These are phyloP conservation scores for Alternaria novae-zelandiae DNA, from an alignment of 2,329 filamentous ascomycete genomes.

Conservation along the genomic window DNA sequence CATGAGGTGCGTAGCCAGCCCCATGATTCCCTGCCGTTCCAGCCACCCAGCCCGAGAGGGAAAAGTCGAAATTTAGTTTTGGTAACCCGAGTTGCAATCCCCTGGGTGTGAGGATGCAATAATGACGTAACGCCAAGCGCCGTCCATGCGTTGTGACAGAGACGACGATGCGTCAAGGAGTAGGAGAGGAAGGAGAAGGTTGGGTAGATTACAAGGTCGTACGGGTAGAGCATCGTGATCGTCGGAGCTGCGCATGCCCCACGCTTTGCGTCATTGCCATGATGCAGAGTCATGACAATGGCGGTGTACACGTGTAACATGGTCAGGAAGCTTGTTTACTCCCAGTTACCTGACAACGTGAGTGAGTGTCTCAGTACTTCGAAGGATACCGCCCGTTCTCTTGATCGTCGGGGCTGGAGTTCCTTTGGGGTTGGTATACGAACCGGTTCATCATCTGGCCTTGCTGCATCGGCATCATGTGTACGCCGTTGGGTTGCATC, in stretches of 20 bases:
- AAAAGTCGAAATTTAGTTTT: slow-evolving; percentile 23
- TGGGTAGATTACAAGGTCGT: slow-evolving; percentile 39
- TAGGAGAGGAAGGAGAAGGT: slow-evolving; percentile 30
- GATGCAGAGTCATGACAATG: slow-evolving; percentile 13
- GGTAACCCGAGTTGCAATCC: slow-evolving; percentile 13
- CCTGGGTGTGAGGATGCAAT: slow-evolving; percentile 22
- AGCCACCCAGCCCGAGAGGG: slow-evolving; percentile 14
- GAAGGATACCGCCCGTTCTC: slow-evolving; percentile 36
- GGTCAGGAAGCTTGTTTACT: slow-evolving; percentile 22
- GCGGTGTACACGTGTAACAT: slow-evolving; percentile 7
- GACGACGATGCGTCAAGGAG: slow-evolving; percentile 27
- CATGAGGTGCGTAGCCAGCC: slow-evolving; percentile 5
- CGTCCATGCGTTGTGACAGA: slow-evolving; percentile 34
- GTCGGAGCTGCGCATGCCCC: slow-evolving; percentile 8
- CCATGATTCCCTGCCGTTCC: slow-evolving; percentile 14
- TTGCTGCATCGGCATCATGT: slow-evolving; percentile 50
- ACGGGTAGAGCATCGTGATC: slow-evolving; percentile 18
- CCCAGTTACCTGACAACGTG: slow-evolving; percentile 41
- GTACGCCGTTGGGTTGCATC: slow-evolving; percentile 50
- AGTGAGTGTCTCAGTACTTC: slow-evolving; percentile 35
- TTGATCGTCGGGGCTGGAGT: slow-evolving; percentile 31
- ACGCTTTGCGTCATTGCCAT: slow-evolving; percentile 10
- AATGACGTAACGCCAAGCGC: slow-evolving; percentile 40
- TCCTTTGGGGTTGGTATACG: slow-evolving; percentile 35
- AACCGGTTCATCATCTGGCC: slow-evolving; percentile 49